phyloP scores from a whole-genome alignment of 2,329 filamentous ascomycete species.

The Hypoxylon sp. region DNA sequence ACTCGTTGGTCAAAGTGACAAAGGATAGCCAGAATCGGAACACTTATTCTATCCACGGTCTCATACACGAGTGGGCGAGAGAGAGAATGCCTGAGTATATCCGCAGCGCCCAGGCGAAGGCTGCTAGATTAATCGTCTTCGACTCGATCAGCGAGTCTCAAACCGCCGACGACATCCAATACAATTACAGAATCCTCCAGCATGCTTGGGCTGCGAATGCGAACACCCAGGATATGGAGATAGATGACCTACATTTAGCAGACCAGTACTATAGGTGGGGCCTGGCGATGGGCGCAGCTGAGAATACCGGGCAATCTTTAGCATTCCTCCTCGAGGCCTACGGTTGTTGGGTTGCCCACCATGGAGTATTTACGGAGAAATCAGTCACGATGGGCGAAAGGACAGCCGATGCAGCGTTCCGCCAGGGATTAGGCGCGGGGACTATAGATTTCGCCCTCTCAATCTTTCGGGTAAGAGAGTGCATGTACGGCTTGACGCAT shows the following conservation, averaged over 20 bases:
- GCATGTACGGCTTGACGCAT: neutral
- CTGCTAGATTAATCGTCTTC: conserved; percentile 23
- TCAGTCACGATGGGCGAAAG: neutral
- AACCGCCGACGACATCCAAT: neutral
- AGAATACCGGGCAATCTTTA: neutral
- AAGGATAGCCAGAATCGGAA: neutral
- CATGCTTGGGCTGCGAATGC: conserved; percentile 2
- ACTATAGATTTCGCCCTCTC: neutral
- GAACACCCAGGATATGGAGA: neutral
- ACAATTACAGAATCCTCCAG: conserved; percentile 2
- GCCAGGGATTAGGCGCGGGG: neutral
- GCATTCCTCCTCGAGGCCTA: neutral
- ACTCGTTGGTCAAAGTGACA: conserved; percentile 14
- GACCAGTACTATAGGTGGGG: neutral
- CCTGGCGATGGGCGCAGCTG: neutral
- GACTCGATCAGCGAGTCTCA: conserved; percentile 12
- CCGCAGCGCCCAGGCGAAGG: neutral
- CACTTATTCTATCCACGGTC: conserved; percentile 19
- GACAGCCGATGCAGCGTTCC: neutral
- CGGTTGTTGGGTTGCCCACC: neutral
- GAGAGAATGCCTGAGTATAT: conserved; percentile 8
- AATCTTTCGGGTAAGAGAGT: neutral
- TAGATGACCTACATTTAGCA: neutral
- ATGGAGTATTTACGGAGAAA: neutral
- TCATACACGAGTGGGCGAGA: conserved; percentile 26